Conservation (phyloP, 2,329 filamentous ascomycete species). For the Thelonectria discophora region DNA sequence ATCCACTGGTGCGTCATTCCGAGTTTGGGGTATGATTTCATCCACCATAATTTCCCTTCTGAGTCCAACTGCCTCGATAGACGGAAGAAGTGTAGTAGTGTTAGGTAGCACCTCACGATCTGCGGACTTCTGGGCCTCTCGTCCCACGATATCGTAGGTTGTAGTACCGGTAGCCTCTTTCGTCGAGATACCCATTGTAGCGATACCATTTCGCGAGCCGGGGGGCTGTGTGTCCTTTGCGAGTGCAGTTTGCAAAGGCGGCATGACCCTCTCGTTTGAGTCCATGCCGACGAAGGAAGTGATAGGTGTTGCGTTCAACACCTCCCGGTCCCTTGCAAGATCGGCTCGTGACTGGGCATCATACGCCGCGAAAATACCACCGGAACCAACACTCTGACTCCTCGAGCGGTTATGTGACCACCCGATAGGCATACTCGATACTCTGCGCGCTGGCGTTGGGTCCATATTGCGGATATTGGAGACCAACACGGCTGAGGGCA, state of each 20-base stretch:
- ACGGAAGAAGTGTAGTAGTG: too few species aligned
- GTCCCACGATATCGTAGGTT: too few species aligned
- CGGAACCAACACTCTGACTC: slow-evolving; percentile 37
- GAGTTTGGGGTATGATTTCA: too few species aligned
- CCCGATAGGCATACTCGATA: slow-evolving; percentile 50
- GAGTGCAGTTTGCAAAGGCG: slow-evolving; percentile 1
- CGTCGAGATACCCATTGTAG: too few species aligned
- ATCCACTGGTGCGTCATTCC: too few species aligned
- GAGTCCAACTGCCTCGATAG: too few species aligned
- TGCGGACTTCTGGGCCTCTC: too few species aligned
- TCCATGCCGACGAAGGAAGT: background rate
- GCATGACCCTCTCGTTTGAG: background rate
- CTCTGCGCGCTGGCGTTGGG: slow-evolving; percentile 36
- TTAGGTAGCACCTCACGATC: too few species aligned
- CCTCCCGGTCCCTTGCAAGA: slow-evolving; percentile 16
- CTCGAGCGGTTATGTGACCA: slow-evolving; percentile 48
- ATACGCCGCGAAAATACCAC: slow-evolving; percentile 29
- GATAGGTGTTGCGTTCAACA: background rate
- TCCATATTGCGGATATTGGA: slow-evolving; percentile 34
- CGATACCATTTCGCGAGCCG: background rate
- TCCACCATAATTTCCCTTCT: too few species aligned
- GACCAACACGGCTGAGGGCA: slow-evolving; percentile 27
- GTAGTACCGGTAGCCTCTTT: too few species aligned
- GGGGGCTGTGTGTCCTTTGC: slow-evolving; percentile 1
- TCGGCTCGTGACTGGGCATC: slow-evolving; percentile 30